These are phyloP conservation scores for Echium plantagineum DNA, from an alignment of 257 asterid genomes.

Conservation along the genomic window DNA sequence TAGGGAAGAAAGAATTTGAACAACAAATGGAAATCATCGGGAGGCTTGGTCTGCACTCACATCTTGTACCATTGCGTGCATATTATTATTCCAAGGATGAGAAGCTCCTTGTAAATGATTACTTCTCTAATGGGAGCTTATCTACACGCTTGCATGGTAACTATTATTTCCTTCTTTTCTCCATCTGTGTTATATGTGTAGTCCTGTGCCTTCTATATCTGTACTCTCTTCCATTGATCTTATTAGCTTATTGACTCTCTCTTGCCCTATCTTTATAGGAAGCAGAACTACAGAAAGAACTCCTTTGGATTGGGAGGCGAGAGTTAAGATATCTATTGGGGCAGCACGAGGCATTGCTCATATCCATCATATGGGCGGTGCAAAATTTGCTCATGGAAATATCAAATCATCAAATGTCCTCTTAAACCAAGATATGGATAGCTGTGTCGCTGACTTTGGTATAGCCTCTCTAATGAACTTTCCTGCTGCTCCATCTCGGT, in stretches of 20 bases:
- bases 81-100: constrained; percentile 97
- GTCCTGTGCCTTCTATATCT: no score
- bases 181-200: background rate
- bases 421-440: constrained; percentile 56
- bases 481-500: constrained; percentile 56
- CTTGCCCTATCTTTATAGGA: constrained; percentile 26
- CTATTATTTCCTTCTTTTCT: constrained; percentile 4
- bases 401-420: constrained; percentile 75
- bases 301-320: constrained; percentile 73
- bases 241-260: background rate
- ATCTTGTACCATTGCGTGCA: constrained; percentile 70
- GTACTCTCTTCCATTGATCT: background rate
- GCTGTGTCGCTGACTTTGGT: constrained; percentile 71
- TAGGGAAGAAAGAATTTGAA: constrained; percentile 88
- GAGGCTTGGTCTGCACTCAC: constrained; percentile 74
- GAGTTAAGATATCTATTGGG: constrained; percentile 69
- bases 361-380: constrained; percentile 62
- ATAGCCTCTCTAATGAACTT: constrained; percentile 72
- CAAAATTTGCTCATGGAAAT: constrained; percentile 75
- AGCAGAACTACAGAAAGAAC: constrained; percentile 42
- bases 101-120: constrained; percentile 79
- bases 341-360: constrained; percentile 81
- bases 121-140: constrained; percentile 67
- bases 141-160: constrained; percentile 72
- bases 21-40: constrained; percentile 87